phyloP scores from a whole-genome alignment of 768 basidiomycete genomes.

The Tephrocybe sp. region DNA sequence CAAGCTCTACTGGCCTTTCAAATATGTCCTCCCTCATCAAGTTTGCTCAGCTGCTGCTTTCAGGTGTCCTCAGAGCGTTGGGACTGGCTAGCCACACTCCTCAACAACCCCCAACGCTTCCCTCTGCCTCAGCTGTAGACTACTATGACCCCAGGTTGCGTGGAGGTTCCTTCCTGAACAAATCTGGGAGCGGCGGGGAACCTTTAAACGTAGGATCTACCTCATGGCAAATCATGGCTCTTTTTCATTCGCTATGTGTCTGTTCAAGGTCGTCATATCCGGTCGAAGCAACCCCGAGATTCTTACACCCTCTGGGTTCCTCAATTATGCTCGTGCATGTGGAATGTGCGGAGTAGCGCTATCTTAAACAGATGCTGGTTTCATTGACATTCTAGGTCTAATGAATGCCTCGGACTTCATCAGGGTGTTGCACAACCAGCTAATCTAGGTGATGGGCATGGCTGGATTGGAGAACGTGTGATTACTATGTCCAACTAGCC shows the following conservation, averaged over 20 bases:
- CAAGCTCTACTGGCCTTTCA: background rate
- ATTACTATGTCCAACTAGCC: background rate
- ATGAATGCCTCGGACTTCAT: constrained; percentile 68
- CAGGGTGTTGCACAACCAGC: constrained; percentile 54
- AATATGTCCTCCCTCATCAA: constrained; percentile 5
- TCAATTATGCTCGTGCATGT: constrained; percentile 51
- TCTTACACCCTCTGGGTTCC: constrained; percentile 42
- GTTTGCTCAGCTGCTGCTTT: background rate
- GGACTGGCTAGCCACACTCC: background rate
- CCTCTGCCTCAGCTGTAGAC: constrained; percentile 9
- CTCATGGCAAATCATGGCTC: background rate
- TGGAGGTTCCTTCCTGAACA: constrained; percentile 22
- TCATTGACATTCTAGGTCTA: constrained; percentile 24
- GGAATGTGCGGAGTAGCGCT: constrained; percentile 43
- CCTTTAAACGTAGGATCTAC: constrained; percentile 25
- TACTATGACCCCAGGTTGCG: constrained; percentile 19
- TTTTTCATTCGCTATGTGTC: background rate
- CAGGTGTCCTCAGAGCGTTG: constrained; percentile 1
- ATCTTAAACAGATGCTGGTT: background rate
- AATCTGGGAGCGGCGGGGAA: constrained; percentile 22
- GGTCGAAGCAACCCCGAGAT: constrained; percentile 47
- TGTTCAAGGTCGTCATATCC: constrained; percentile 51
- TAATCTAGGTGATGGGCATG: constrained; percentile 69
- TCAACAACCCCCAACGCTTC: background rate
- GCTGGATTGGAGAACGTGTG: constrained; percentile 39